Conservation (phyloP, 805 yeast species). For the Lipomyces japonicus region DNA sequence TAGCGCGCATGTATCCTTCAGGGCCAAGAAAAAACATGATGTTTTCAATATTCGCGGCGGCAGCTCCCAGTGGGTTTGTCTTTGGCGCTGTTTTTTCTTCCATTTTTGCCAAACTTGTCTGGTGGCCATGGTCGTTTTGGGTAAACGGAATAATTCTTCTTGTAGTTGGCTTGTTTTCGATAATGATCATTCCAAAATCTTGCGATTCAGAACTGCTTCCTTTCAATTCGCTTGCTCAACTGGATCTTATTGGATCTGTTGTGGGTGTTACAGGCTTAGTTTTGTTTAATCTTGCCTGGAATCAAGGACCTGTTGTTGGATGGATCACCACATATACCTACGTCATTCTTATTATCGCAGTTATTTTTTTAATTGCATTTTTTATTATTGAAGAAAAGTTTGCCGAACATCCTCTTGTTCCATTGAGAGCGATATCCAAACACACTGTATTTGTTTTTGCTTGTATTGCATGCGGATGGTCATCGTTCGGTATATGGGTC, state of each 20-base stretch:
- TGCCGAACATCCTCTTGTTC: conserved; percentile 52
- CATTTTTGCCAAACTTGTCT: conserved; percentile 43
- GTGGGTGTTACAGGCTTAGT: conserved; percentile 59
- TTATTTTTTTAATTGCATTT: conserved; percentile 45
- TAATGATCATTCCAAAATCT: conserved; percentile 42
- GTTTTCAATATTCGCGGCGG: conserved; percentile 56
- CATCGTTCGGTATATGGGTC: conserved; percentile 72
- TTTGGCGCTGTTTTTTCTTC: conserved; percentile 54
- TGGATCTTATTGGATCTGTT: conserved; percentile 54
- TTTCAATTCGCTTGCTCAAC: conserved; percentile 18
- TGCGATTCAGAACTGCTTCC: conserved; percentile 47
- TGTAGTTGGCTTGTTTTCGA: conserved; percentile 37
- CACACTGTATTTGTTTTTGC: conserved; percentile 49
- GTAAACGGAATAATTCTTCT: conserved; percentile 43
- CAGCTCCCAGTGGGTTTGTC: conserved; percentile 61
- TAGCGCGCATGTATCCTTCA: conserved; percentile 44
- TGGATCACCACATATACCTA: conserved; percentile 61
- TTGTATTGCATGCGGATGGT: conserved; percentile 65
- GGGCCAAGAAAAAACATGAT: conserved; percentile 52
- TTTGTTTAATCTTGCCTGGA: conserved; percentile 65
- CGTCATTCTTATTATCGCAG: conserved; percentile 52
- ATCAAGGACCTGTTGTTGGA: conserved; percentile 70
- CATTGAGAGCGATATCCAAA: conserved; percentile 45
- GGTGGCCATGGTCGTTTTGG: conserved; percentile 66
- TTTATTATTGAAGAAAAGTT: conserved; percentile 47